Base-by-base conservation (phyloP, 345 rosid genomes). In the Eucalyptus melliodora region DNA sequence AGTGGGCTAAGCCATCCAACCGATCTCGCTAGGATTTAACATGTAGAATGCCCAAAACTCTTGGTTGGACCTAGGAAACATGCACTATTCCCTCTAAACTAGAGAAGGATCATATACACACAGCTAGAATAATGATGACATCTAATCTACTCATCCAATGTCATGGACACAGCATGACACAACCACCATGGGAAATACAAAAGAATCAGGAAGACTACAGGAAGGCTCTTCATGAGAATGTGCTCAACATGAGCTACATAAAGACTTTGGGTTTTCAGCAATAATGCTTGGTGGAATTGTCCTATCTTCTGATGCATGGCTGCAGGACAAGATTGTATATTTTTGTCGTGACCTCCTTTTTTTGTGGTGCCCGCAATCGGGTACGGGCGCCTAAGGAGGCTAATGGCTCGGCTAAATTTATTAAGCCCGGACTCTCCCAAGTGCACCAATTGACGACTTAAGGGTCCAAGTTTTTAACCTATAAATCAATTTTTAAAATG, bases 221-320 rank as follows among this genome's bases (percentile, higher is more conserved):
- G 97, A 62, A 98, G 95, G 88, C 97, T 94, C 95, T 98, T 98
- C 97, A 98, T 96, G 90, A 98, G 96, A 91, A 98, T 99, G 93
- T 96, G 97, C 91, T 97, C 98, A 88, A 97, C 99, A 89, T 96
- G 95, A 93, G 96, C 97, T 87, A 94, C 90, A 17, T 95, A 93
- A 98, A 51, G 56, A 51, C 90, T 94, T 97, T 51, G 99, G 97
- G 83, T 97, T 94, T 92, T 95, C 95, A 55, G 97, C 98, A 90
- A 98, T 96, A 90, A 95, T 88, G 88, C 87, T 94, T 89, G 96
- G 89, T 27, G 99, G 97, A 92, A 98, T 97, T 86, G 97, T 98
- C 65, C 99, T 95, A 92, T 97, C 99, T 93, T 98, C 97, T 11
- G 97, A 94, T 37, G 99, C 94, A 87, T 96, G 98, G 92, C 99